Conservation (phyloP, 768 basidiomycete species). For the Rhizopogon sp. region DNA sequence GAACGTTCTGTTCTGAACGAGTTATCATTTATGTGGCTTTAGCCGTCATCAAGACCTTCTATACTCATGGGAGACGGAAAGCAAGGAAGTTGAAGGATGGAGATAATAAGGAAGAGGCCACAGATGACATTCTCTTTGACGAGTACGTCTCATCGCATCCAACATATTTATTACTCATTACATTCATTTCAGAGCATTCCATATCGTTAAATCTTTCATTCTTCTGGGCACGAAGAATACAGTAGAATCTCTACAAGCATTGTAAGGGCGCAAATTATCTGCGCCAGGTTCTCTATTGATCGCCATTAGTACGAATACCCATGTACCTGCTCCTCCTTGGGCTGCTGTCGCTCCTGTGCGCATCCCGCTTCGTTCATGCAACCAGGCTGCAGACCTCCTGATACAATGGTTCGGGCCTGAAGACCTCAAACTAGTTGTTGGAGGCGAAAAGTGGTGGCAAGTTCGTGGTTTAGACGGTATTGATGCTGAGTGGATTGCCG, state of each 20-base stretch:
- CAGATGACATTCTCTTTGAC: slow-evolving; percentile 65
- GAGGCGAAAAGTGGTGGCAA: slow-evolving; percentile 84
- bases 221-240: slow-evolving; percentile 60
- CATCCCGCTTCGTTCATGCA: slow-evolving; percentile 54
- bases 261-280: slow-evolving; percentile 31
- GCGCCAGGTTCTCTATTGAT: neutral
- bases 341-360: slow-evolving; percentile 53
- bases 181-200: slow-evolving; percentile 46
- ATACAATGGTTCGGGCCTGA: slow-evolving; percentile 71
- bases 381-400: slow-evolving; percentile 59
- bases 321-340: slow-evolving; percentile 64
- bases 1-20: neutral
- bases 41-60: slow-evolving; percentile 54
- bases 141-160: slow-evolving; percentile 37
- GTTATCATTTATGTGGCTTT: neutral
- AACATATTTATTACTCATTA: neutral
- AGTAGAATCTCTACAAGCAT: slow-evolving; percentile 66
- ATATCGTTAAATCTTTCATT: slow-evolving; percentile 70
- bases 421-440: slow-evolving; percentile 61
- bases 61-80: slow-evolving; percentile 41
- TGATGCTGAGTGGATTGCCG: slow-evolving; percentile 60
- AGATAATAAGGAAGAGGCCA: slow-evolving; percentile 35
- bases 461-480: slow-evolving; percentile 66
- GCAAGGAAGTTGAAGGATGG: slow-evolving; percentile 32
- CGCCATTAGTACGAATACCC: slow-evolving; percentile 53